Evolutionary conservation across 2,329 filamentous ascomycete species (phyloP).

Genomic region (Ceratocystis lukuohia): DNA sequence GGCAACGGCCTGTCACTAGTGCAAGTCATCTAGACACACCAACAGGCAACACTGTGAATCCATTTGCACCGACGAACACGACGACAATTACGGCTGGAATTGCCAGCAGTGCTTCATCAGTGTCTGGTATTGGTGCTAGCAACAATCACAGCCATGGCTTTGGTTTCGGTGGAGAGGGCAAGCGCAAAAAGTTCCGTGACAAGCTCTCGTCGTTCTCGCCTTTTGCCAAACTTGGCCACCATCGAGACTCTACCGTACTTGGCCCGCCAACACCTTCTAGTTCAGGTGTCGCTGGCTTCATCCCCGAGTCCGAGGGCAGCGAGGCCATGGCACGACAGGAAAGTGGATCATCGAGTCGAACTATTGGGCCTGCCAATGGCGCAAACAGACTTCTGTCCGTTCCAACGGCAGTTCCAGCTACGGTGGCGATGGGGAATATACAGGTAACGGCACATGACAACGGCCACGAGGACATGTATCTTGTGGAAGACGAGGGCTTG

Average conservation of each 20-base stretch:
- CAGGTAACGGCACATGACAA: conserved; percentile 16
- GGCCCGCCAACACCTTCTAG: not conserved
- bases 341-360: conserved; percentile 2
- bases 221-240: conserved; percentile 16
- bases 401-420: not conserved
- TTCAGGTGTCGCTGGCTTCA: not conserved
- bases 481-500: conserved; percentile 15
- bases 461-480: conserved; percentile 17
- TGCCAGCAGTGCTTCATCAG: not conserved
- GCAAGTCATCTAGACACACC: conserved; percentile 23
- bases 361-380: not conserved
- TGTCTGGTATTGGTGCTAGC: not conserved
- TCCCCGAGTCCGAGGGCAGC: not conserved
- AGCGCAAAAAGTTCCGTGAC: conserved; percentile 15
- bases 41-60: not conserved
- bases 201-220: conserved; percentile 14
- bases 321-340: conserved; percentile 7
- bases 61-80: conserved; percentile 20
- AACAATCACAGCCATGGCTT: conserved; percentile 23
- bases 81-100: conserved; percentile 24
- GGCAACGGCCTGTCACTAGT: conserved; percentile 26
- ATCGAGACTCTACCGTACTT: not conserved
- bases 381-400: not conserved
- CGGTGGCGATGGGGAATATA: not conserved
- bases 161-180: conserved; percentile 24